Evolutionary conservation across 2,329 filamentous ascomycete genomes (phyloP), one percentile per base, ranked within the genome.

Genomic region (Kalaharituber pfeilii): DNA sequence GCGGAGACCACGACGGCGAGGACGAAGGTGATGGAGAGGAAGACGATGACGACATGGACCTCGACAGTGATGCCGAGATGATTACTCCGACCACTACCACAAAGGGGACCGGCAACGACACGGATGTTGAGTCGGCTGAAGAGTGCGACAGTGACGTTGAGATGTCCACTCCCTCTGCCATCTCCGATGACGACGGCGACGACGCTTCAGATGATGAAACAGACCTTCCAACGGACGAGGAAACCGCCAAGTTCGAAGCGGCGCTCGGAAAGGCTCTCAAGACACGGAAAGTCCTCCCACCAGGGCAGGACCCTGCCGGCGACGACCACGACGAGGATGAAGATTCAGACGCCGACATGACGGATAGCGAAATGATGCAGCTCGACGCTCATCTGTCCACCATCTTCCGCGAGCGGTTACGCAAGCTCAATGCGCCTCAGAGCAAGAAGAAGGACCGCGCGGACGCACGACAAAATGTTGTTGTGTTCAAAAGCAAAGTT

Each of bases 401-500:
- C 59, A 86, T 95, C 58, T 93, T 96, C 74, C 80, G 81, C 60
- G 81, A 88, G 60, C 80, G 81, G 50, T 78, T 77, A 60, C 81
- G 86, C 67, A 72, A 72, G 15, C 71, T 72, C 1, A 81, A 75
- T 66, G 82, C 83, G 65, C 89, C 88, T 70, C 86, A 86, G 65
- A 47, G 42, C 25, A 82, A 83, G 65, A 91, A 88, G 70, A 84
- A 88, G 68, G 81, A 91, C 65, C 83, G 84, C 63, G 86, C 86
- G 65, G 83, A 89, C 57, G 88, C 89, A 53, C 91, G 86, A 66
- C 84, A 89, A 62, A 86, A 80, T 20, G 85, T 96, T 65, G 72
- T 94, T 64, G 88, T 89, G 69, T 94, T 98, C 75, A 98, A 98
- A 72, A 85, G 86, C 68, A 84, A 88, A 42, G 82, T 95, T 5